Percentiles rank a stretch among this genome's conserved stretches.
These are phyloP conservation scores for Carex parvula DNA, from an alignment of 176 grass and related monocot genomes.

Conservation along the genomic window DNA sequence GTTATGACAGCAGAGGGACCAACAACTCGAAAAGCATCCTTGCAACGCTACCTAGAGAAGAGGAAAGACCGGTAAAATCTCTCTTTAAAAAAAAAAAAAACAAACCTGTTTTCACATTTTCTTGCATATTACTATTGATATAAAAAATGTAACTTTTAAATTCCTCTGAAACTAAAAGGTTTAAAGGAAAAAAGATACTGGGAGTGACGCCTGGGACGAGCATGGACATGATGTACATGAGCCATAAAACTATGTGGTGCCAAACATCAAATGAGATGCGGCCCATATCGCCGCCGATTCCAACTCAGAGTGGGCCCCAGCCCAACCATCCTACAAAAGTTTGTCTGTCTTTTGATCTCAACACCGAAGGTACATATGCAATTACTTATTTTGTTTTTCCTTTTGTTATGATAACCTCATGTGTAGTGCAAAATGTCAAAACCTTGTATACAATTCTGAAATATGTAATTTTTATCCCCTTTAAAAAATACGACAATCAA, in stretches of 20 bases:
- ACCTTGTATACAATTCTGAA: neutral
- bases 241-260: slow-evolving; percentile 20
- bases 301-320: slow-evolving; percentile 11
- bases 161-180: slow-evolving; percentile 27
- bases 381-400: neutral
- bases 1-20: slow-evolving; percentile 23
- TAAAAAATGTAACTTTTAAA: neutral
- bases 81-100: too few species aligned
- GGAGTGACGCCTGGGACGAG: slow-evolving; percentile 12
- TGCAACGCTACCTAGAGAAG: slow-evolving; percentile 47
- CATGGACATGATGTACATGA: slow-evolving; percentile 33
- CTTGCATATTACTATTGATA: neutral
- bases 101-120: neutral
- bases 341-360: slow-evolving; percentile 33
- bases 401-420: slow-evolving; percentile 5
- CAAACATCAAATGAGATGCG: slow-evolving; percentile 17
- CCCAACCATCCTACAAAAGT: slow-evolving; percentile 16
- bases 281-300: slow-evolving; percentile 18
- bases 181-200: slow-evolving; percentile 40
- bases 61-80: slow-evolving; percentile 41
- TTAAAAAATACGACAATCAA: neutral
- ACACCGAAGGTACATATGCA: slow-evolving; percentile 29
- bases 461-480: neutral
- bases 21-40: slow-evolving; percentile 34
- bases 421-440: neutral